Percentiles rank a stretch among this genome's conserved stretches.
Evolutionary conservation across 2,329 filamentous ascomycete genomes (phyloP).

Genomic region (Penicillium rolfsii): DNA sequence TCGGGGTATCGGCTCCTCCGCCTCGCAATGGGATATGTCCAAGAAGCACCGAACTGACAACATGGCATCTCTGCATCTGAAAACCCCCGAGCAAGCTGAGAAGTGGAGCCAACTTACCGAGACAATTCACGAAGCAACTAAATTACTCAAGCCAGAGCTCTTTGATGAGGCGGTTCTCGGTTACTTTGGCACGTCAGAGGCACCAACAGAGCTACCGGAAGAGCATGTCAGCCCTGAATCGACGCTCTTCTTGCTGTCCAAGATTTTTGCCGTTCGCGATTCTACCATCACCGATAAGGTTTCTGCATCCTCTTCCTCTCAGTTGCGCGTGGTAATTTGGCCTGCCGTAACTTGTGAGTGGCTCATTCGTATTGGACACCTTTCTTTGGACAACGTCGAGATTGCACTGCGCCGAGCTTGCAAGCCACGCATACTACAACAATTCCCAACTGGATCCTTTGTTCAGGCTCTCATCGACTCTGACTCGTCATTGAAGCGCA

Average conservation of each 20-base stretch:
- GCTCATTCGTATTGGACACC: conserved; percentile 45
- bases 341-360: conserved; percentile 45
- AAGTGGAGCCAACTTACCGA: conserved; percentile 41
- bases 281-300: conserved; percentile 27
- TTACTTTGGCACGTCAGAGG: conserved; percentile 33
- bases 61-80: conserved; percentile 38
- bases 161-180: conserved; percentile 42
- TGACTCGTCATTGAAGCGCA: conserved; percentile 44
- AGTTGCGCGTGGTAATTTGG: conserved; percentile 41
- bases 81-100: conserved; percentile 35
- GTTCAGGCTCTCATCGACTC: conserved; percentile 44
- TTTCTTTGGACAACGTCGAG: conserved; percentile 46
- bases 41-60: conserved; percentile 38
- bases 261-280: conserved; percentile 41
- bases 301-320: conserved; percentile 32
- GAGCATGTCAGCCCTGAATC: conserved; percentile 43
- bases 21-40: conserved; percentile 35
- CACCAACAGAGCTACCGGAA: conserved; percentile 29
- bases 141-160: conserved; percentile 32
- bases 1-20: conserved; percentile 43
- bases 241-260: conserved; percentile 43
- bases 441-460: conserved; percentile 45
- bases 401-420: conserved; percentile 42
- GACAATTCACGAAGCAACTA: conserved; percentile 33
- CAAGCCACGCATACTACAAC: conserved; percentile 41